Base-by-base conservation (phyloP, 78 protist species). In the Tieghemostelium lacteum region DNA sequence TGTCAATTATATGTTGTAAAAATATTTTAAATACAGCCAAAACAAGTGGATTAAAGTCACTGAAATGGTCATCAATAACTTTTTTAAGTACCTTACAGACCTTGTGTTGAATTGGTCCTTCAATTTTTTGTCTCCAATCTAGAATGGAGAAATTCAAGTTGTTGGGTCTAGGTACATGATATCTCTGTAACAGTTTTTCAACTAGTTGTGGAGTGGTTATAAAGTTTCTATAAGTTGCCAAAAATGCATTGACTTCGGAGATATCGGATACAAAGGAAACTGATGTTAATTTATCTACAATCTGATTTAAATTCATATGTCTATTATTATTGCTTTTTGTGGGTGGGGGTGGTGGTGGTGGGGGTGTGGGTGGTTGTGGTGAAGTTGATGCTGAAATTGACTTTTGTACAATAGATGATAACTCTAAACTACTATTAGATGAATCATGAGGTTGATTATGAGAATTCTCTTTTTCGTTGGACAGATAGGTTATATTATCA, bases 271-370 rank as follows among this genome's bases (percentile, higher is more conserved):
- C 57, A 12, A 45, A 24, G 20, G 72, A 69, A 26, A 83, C 65
- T 2, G 91, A 83, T n/a, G 91, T 83, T 58, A 83, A 57, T 60
- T 83, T 83, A 39, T 83, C 91, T 26, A 83, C 91, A n/a, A 83
- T n/a, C 42, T 83, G 91, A 69, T 83, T 83, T 26, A 83, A 63
- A 40, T 69, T 69, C 65, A 83, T 60, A n/a, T 28, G 77, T 71
- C 31, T 50, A 36, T 50, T 60, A 22, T 10, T 4, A 40, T 20
- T 8, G 4, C 26, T n/a, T 40, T 50, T 24, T 64, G 52, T 6
- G 29, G 17, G 72, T 64, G 72, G 24, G 31, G 73, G n/a, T 63
- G 26, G 6, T 45, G 24, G n/a, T 4, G 40, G 45, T 67, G 57
- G 31, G 10, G 40, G 45, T 40, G 73, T 24, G 31, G 52, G 29